Evolutionary conservation across 1,284 basidiomycete species (phyloP).

Genomic region (Amylostereum areolatum): DNA sequence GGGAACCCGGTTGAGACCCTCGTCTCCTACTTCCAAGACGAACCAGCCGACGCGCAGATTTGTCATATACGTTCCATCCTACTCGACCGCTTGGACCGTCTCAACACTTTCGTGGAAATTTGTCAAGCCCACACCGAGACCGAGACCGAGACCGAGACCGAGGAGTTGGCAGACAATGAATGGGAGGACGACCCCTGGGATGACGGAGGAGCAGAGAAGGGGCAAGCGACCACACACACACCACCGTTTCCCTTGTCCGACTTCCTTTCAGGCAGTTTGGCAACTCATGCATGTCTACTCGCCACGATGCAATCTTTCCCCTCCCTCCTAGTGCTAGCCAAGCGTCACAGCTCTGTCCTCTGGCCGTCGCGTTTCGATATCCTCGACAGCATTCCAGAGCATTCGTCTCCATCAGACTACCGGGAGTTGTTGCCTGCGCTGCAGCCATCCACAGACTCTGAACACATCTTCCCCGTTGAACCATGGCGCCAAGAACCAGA

Average conservation of each 20-base stretch:
- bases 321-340: conserved; percentile 52
- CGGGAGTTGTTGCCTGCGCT: conserved; percentile 60
- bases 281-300: conserved; percentile 56
- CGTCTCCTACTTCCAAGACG: conserved; percentile 43
- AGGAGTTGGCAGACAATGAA: conserved; percentile 38
- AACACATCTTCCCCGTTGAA: conserved; percentile 27
- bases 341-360: conserved; percentile 49
- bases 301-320: conserved; percentile 57
- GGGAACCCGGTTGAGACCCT: conserved; percentile 24
- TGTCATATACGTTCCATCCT: conserved; percentile 58
- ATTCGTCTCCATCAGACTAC: conserved; percentile 59
- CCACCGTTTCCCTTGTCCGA: conserved; percentile 50
- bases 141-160: conserved; percentile 19
- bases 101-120: conserved; percentile 65
- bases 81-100: conserved; percentile 55
- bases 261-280: conserved; percentile 59
- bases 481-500: conserved; percentile 48
- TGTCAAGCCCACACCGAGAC: conserved; percentile 29
- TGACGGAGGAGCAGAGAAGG: conserved; percentile 27
- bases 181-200: conserved; percentile 85
- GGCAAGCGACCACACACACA: conserved; percentile 14
- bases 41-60: conserved; percentile 54
- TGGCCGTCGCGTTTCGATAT: conserved; percentile 70
- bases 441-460: conserved; percentile 39
- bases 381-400: conserved; percentile 69